phyloP scores from a whole-genome alignment of 1,284 basidiomycete genomes.

The Trametes polyzona region DNA sequence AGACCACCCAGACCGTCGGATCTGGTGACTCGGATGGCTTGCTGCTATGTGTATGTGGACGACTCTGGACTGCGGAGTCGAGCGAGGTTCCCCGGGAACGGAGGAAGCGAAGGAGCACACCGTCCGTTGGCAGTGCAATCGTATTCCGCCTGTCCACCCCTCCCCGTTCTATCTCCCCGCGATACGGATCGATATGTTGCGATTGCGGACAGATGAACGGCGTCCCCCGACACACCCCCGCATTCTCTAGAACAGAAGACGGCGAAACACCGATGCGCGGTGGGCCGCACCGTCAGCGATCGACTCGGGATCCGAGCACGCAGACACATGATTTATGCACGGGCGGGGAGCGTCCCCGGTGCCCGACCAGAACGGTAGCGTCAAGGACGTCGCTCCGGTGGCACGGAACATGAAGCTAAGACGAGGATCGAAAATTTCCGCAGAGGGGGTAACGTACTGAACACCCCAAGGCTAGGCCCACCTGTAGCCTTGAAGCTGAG shows the following conservation, averaged over 20 bases:
- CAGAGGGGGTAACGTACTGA: slow-evolving; percentile 2
- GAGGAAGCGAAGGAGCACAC: too few relatives aligned
- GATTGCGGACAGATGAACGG: not conserved
- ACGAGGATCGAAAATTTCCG: slow-evolving; percentile 10
- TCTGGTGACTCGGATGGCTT: too few relatives aligned
- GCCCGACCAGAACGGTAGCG: not conserved
- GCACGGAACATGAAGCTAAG: slow-evolving; percentile 3
- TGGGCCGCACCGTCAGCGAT: not conserved
- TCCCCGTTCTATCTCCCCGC: slow-evolving; percentile 10
- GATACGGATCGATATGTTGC: slow-evolving; percentile 3
- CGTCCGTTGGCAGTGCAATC: not conserved
- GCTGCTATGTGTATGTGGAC: not conserved
- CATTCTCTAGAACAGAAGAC: not conserved
- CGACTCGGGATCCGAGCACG: not conserved
- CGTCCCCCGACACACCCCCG: not conserved
- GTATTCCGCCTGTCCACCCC: not conserved
- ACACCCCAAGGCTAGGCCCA: not conserved
- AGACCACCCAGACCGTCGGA: too few relatives aligned
- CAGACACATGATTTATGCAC: too few relatives aligned
- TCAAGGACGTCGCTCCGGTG: slow-evolving; percentile 6
- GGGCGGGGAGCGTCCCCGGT: not conserved
- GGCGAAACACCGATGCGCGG: not conserved
- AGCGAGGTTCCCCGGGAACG: not conserved
- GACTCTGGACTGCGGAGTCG: not conserved
- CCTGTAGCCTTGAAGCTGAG: not conserved